Percentiles rank a stretch among this genome's conserved stretches.
phyloP scores from a whole-genome alignment of 1,284 basidiomycete genomes.

The Gomphus sp. region DNA sequence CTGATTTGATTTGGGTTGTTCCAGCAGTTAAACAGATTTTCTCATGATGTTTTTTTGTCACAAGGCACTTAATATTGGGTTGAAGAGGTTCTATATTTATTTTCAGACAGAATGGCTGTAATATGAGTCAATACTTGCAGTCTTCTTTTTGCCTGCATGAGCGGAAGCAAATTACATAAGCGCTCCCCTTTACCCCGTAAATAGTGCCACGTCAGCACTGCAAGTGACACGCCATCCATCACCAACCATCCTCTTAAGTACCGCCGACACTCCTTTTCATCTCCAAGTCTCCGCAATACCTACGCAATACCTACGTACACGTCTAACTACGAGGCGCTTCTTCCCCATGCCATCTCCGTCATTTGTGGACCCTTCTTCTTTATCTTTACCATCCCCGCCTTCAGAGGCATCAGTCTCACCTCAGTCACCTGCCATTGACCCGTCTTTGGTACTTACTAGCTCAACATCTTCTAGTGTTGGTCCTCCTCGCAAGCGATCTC shows the following conservation, averaged over 20 bases:
- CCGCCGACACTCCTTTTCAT: not conserved
- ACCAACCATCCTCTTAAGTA: conserved; percentile 21
- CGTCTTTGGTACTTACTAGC: conserved; percentile 19
- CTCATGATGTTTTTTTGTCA: too few relatives aligned
- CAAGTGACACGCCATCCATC: conserved; percentile 1
- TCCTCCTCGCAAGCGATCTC: conserved; percentile 49
- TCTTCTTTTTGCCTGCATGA: too few relatives aligned
- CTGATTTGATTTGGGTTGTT: too few relatives aligned
- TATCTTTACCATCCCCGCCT: conserved; percentile 24
- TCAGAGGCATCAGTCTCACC: conserved; percentile 21
- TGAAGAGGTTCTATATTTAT: too few relatives aligned
- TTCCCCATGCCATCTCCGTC: conserved; percentile 15
- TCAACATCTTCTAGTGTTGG: conserved; percentile 18
- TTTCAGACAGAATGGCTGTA: too few relatives aligned
- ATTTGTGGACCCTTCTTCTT: conserved; percentile 30
- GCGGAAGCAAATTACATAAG: too few relatives aligned
- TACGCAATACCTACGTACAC: conserved; percentile 17
- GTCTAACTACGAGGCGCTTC: conserved; percentile 19
- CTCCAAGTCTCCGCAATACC: conserved; percentile 8
- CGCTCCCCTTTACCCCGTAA: too few relatives aligned
- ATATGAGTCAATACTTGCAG: too few relatives aligned
- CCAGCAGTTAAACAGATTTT: too few relatives aligned
- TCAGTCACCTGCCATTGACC: conserved; percentile 20
- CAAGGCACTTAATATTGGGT: too few relatives aligned
- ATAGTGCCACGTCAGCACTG: conserved; percentile 9